A percentile compares a stretch with the other conserved stretches of the same genome.
phyloP scores from a whole-genome alignment of 306 rosid genomes.

The Cicer pinnatifidum region DNA sequence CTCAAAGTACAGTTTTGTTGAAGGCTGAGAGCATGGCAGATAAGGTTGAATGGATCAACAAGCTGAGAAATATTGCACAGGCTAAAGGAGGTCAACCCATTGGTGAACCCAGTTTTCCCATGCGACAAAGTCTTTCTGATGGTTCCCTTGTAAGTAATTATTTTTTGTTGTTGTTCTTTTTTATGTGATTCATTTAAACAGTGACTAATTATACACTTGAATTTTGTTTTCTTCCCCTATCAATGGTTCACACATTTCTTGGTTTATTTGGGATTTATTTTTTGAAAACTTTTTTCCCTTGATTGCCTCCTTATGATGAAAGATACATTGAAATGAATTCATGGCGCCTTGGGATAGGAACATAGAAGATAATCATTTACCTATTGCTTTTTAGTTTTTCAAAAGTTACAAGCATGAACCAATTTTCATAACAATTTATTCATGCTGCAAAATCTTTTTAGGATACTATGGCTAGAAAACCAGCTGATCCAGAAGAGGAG shows the following conservation, averaged over 20 bases:
- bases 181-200: constrained; percentile 34
- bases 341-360: background rate
- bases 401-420: constrained; percentile 15
- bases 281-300: background rate
- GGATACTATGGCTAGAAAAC: constrained; percentile 65
- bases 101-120: constrained; percentile 54
- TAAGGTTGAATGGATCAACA: constrained; percentile 65
- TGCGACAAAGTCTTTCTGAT: constrained; percentile 67
- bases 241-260: constrained; percentile 15
- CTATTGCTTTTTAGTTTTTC: constrained; percentile 18
- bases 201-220: constrained; percentile 4
- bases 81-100: constrained; percentile 55
- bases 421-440: constrained; percentile 33
- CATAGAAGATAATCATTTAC: constrained; percentile 17
- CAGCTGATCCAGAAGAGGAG: constrained; percentile 74
- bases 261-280: constrained; percentile 24
- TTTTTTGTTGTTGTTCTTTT: constrained; percentile 20
- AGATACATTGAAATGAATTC: constrained; percentile 23
- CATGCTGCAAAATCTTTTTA: constrained; percentile 36
- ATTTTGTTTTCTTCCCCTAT: constrained; percentile 14
- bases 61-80: constrained; percentile 52
- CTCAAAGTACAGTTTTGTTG: constrained; percentile 60
- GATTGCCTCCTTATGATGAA: background rate
- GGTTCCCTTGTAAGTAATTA: constrained; percentile 58
- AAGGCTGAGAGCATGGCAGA: constrained; percentile 65